Conservation (phyloP, 2,329 filamentous ascomycete species). For the Aspergillus sp. region DNA sequence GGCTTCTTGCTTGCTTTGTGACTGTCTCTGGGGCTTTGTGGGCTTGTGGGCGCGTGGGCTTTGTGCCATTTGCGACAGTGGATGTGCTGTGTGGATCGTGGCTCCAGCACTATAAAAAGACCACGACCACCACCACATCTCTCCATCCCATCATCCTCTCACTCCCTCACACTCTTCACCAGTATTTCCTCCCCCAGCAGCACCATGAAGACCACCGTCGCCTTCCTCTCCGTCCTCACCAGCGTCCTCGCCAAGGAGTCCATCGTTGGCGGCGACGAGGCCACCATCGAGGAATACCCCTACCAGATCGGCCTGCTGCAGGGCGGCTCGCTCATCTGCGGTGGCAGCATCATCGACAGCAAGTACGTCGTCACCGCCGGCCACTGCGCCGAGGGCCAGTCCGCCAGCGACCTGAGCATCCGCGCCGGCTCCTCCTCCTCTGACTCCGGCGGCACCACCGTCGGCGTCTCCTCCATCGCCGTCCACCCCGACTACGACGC, state of each 20-base stretch:
- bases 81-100: neutral
- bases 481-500: constrained; percentile 8
- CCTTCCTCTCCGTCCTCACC: neutral
- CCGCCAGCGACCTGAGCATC: constrained; percentile 2
- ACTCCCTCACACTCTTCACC: neutral
- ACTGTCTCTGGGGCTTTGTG: too few relatives aligned
- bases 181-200: neutral
- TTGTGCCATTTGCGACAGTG: too few relatives aligned
- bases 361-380: constrained; percentile 6
- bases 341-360: constrained; percentile 5
- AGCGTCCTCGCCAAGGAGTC: neutral
- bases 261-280: constrained; percentile 10
- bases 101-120: neutral
- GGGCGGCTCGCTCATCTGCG: constrained; percentile 1
- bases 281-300: constrained; percentile 5
- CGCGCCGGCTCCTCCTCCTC: constrained; percentile 1
- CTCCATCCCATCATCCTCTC: neutral
- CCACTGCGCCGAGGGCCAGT: constrained; percentile 6
- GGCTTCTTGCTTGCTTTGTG: neutral
- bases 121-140: neutral
- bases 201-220: neutral
- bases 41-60: too few relatives aligned
- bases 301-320: constrained; percentile 10
- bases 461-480: neutral
- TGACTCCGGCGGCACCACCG: neutral